These are phyloP conservation scores for Nigrospora osmanthi DNA, from an alignment of 2,329 filamentous ascomycete species.

Conservation along the genomic window DNA sequence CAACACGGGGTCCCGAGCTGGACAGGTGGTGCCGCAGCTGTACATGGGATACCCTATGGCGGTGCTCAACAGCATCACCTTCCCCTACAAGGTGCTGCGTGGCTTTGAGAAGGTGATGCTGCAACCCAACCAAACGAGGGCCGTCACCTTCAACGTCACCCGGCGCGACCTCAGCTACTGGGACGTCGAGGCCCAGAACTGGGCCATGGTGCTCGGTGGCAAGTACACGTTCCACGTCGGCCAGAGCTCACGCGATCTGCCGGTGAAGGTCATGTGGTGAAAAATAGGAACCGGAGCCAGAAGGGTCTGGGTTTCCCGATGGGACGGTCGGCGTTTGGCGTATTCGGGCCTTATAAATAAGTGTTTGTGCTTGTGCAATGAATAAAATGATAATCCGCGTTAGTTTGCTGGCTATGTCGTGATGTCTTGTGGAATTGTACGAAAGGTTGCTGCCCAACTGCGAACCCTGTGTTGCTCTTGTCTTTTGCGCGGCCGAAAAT, in stretches of 20 bases:
- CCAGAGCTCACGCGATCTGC: constrained; percentile 19
- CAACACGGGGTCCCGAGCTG: constrained; percentile 40
- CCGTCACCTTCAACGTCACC: constrained; percentile 51
- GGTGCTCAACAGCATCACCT: constrained; percentile 37
- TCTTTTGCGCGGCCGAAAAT: no score
- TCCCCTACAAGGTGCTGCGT: constrained; percentile 59
- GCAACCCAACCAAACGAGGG: constrained; percentile 40
- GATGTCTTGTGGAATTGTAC: no score
- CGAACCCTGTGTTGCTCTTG: no score
- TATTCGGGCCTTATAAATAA: no score
- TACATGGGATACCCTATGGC: constrained; percentile 34
- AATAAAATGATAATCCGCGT: no score
- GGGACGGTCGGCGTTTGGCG: no score
- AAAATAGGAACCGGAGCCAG: neutral
- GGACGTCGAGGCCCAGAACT: constrained; percentile 61
- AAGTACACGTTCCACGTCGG: constrained; percentile 31
- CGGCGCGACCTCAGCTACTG: constrained; percentile 68
- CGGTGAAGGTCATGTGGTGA: constrained; percentile 1
- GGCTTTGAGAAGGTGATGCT: constrained; percentile 65
- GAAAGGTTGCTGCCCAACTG: no score
- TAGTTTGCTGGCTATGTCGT: no score
- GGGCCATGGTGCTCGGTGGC: constrained; percentile 49
- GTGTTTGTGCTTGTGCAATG: no score
- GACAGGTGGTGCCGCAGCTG: constrained; percentile 38
- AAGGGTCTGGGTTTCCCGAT: neutral